Evolutionary conservation across 257 asterid species (phyloP), one percentile per base, ranked within the genome.

Genomic region (Lycium barbarum): DNA sequence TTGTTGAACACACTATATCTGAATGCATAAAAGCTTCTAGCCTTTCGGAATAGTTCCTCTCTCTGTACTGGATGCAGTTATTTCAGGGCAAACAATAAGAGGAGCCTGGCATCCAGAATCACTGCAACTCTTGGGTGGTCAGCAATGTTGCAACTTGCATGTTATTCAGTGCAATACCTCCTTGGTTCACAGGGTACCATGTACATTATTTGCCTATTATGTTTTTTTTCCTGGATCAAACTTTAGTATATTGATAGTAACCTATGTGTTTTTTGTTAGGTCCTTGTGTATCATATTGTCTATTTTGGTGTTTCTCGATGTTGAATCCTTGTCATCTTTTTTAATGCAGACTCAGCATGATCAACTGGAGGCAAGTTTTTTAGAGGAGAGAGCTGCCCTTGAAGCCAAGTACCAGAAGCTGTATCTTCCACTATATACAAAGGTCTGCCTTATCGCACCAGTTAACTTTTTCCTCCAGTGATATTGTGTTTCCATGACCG

Each of bases 381-480:
- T 62, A 20, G 38, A 62, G 35, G 38, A 62, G 38, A 62, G 38
- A 83, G 89, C 89, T 63, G 91, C 88, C 18, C 88, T 86, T 35
- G 91, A 88, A 84, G 91, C 89, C 70, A 86, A 87, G 68, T 88
- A 86, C 61, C 91, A 88, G 78, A 88, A 88, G 83, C 9, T 86
- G 58, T 88, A 88, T 84, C 89, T 84, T 59, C 89, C 91, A 0
- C 85, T 88, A 15, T 88, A 88, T n/a, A 62, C 86, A 3, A 88
- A 88, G 89, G 91, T 86, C 15, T 12, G 78, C 7, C 18, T 18
- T 79, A 26, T 55, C 5, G 5, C 40, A 6, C 17, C 20, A 35
- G 15, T 80, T 57, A 17, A 58, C 20, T 9, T 36, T 33, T 80
- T 58, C 43, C 12, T 55, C 40, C 5, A 13, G 5, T 13, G 43